Evolutionary conservation across 2,329 filamentous ascomycete species (phyloP).

Genomic region (Trichophyton benhamiae): DNA sequence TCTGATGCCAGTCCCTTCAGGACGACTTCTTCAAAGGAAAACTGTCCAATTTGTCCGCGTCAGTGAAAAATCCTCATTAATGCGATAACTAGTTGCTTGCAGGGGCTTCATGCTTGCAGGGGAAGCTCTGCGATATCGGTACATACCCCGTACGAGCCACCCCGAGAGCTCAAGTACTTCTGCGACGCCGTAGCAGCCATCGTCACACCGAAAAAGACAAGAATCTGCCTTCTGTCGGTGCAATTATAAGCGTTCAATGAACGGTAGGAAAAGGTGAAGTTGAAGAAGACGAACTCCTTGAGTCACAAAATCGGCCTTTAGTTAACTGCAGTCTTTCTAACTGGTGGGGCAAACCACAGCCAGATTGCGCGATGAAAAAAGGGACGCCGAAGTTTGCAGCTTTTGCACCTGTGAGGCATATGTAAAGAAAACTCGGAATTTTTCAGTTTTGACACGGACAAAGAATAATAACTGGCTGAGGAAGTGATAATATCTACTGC

Average conservation of each 20-base stretch:
- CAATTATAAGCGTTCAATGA: not conserved
- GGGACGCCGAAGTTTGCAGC: not conserved
- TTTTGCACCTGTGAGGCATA: not conserved
- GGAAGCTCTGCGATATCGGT: conserved; percentile 1
- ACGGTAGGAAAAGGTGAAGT: not conserved
- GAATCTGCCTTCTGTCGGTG: not conserved
- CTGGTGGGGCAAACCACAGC: not conserved
- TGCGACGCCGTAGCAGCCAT: conserved; percentile 34
- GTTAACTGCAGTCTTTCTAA: not conserved
- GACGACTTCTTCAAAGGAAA: conserved; percentile 84
- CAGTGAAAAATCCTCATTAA: not conserved
- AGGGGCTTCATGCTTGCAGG: not conserved
- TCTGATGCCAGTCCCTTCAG: conserved; percentile 79
- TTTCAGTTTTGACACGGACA: too few species aligned
- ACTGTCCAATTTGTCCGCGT: conserved; percentile 15
- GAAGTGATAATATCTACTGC: too few species aligned
- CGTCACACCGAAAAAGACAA: not conserved
- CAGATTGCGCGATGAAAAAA: not conserved
- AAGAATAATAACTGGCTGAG: not conserved
- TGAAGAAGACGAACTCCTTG: not conserved
- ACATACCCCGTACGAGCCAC: conserved; percentile 50
- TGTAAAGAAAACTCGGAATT: not conserved
- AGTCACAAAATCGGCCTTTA: not conserved
- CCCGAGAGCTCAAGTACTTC: conserved; percentile 50
- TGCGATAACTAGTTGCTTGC: not conserved